Conservation (phyloP, 2,329 filamentous ascomycete genomes). For the Hyphodiscus sp. region DNA sequence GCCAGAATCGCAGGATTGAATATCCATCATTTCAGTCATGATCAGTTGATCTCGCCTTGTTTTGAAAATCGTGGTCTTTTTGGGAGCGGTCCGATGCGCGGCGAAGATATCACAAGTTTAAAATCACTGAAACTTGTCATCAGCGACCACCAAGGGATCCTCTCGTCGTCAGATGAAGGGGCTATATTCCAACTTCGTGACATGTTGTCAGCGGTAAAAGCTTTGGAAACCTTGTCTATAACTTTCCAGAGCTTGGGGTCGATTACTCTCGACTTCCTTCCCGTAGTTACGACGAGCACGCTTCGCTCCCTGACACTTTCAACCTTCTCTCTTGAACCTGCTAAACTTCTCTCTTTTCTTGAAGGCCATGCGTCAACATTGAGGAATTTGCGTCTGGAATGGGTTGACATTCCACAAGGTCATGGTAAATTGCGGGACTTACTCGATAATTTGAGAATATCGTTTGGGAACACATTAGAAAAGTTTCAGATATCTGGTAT, state of each 20-base stretch:
- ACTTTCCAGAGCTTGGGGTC: conserved; percentile 4
- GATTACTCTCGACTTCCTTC: conserved; percentile 2
- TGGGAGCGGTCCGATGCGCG: not conserved
- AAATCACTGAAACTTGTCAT: conserved; percentile 5
- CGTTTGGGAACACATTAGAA: conserved; percentile 1
- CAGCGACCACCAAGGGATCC: not conserved
- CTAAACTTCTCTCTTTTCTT: conserved; percentile 4
- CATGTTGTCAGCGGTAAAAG: not conserved
- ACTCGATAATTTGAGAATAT: conserved; percentile 3
- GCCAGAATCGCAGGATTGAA: conserved; percentile 2
- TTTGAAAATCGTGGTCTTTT: too few species aligned
- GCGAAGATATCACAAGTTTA: not conserved
- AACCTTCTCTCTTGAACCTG: not conserved
- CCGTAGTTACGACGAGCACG: not conserved
- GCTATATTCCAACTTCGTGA: not conserved
- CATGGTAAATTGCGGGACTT: conserved; percentile 2
- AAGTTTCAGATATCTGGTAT: conserved; percentile 13
- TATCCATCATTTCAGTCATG: conserved; percentile 8
- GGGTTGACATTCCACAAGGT: not conserved
- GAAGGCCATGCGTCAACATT: not conserved
- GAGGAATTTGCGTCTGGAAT: conserved; percentile 2
- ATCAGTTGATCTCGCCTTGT: conserved; percentile 1
- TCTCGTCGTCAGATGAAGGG: not conserved
- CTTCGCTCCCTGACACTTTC: conserved; percentile 4
- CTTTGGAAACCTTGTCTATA: conserved; percentile 4